These are phyloP conservation scores for Domatiomyces catenatus DNA, from an alignment of 2,329 filamentous ascomycete genomes.

Conservation along the genomic window DNA sequence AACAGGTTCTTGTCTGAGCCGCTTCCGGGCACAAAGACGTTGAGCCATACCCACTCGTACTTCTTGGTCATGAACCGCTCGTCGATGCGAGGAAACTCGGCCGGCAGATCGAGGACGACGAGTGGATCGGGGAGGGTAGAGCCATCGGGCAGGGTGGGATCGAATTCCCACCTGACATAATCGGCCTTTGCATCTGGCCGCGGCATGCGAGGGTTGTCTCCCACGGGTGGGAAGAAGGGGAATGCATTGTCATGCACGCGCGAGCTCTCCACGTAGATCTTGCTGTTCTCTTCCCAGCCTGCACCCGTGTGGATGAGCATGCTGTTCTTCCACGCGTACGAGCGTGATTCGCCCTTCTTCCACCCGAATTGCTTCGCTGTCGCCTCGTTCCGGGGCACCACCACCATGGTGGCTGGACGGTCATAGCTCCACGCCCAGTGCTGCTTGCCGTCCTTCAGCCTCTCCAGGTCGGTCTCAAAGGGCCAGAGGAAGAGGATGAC, in stretches of 20 bases:
- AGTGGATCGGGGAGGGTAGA: not conserved
- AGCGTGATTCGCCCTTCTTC: conserved; percentile 1
- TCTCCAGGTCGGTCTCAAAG: conserved; percentile 4
- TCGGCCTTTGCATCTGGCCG: conserved; percentile 4
- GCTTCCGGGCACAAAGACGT: conserved; percentile 2
- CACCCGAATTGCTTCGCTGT: conserved; percentile 1
- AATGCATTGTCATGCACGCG: conserved; percentile 4
- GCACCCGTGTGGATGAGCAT: conserved; percentile 5
- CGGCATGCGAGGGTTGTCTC: not conserved
- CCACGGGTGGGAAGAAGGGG: conserved; percentile 3
- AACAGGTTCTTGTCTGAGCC: conserved; percentile 1
- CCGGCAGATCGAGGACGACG: conserved; percentile 4
- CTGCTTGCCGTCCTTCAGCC: conserved; percentile 5
- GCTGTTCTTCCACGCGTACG: conserved; percentile 5
- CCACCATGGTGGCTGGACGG: conserved; percentile 3
- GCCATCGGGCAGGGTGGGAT: not conserved
- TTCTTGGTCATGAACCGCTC: conserved; percentile 6
- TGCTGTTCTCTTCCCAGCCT: conserved; percentile 4
- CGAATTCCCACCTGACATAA: conserved; percentile 6
- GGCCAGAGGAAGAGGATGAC: conserved; percentile 5
- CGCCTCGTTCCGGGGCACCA: conserved; percentile 1
- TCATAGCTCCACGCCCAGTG: conserved; percentile 7
- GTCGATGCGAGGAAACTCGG: conserved; percentile 6
- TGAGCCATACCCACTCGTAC: conserved; percentile 3
- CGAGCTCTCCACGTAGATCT: conserved; percentile 3